Percentiles rank a stretch among this genome's conserved stretches.
phyloP scores from a whole-genome alignment of 495 filamentous ascomycete genomes.

The Penicillium malachiteum region DNA sequence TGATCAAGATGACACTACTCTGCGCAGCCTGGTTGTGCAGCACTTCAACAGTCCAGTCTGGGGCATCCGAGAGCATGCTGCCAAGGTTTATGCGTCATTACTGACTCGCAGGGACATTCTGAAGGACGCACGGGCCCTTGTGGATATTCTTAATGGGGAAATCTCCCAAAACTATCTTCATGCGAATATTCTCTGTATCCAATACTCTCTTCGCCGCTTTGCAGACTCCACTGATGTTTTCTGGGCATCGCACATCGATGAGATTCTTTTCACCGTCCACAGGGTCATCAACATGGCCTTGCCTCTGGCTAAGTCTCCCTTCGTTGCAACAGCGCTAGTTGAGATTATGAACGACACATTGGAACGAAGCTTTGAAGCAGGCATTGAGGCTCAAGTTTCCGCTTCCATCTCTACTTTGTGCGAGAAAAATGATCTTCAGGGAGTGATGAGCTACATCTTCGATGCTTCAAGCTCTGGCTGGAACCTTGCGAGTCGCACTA shows the following conservation, averaged over 20 bases:
- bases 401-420: slow-evolving; percentile 26
- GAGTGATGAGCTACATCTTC: slow-evolving; percentile 28
- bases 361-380: slow-evolving; percentile 33
- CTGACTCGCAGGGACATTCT: slow-evolving; percentile 53
- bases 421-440: slow-evolving; percentile 30
- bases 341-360: slow-evolving; percentile 42
- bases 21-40: slow-evolving; percentile 35
- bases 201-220: slow-evolving; percentile 46
- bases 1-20: slow-evolving; percentile 31
- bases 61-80: slow-evolving; percentile 89
- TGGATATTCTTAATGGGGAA: slow-evolving; percentile 34
- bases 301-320: slow-evolving; percentile 35
- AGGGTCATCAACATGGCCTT: slow-evolving; percentile 22
- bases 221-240: slow-evolving; percentile 31
- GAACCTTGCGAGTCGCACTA: slow-evolving; percentile 34
- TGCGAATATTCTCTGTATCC: slow-evolving; percentile 53
- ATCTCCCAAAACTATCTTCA: slow-evolving; percentile 64
- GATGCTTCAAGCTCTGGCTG: slow-evolving; percentile 30
- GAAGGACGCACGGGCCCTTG: slow-evolving; percentile 44
- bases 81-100: slow-evolving; percentile 71
- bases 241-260: slow-evolving; percentile 33
- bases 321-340: slow-evolving; percentile 38
- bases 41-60: slow-evolving; percentile 72
- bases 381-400: slow-evolving; percentile 27
- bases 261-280: slow-evolving; percentile 27